Conservation (phyloP, 23 red algal species). For the Gracilaria domingensis region DNA sequence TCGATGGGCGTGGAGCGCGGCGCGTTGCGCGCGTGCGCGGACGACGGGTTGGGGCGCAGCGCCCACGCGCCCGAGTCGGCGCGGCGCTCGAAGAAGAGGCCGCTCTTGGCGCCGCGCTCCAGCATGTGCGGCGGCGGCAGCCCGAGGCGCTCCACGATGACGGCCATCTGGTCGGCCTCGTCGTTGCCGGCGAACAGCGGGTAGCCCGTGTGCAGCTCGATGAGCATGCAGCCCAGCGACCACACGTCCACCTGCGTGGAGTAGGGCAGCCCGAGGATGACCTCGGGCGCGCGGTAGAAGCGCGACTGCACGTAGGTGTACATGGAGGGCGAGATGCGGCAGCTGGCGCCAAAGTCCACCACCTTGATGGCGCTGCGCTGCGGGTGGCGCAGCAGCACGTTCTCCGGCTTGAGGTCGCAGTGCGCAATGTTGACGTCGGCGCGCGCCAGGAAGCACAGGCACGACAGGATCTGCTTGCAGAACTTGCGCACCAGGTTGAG, state of each 20-base stretch:
- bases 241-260: constrained; percentile 92
- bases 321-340: constrained; percentile 72
- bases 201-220: constrained; percentile 93
- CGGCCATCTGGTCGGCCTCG: constrained; percentile 89
- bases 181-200: constrained; percentile 95
- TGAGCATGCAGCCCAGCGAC: constrained; percentile 96
- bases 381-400: constrained; percentile 88
- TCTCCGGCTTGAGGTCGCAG: constrained; percentile 99
- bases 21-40: neutral
- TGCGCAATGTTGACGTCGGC: constrained; percentile 89
- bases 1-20: constrained; percentile 47
- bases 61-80: constrained; percentile 4
- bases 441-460: constrained; percentile 79
- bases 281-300: constrained; percentile 98
- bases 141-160: constrained; percentile 92
- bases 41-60: constrained; percentile 15
- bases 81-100: constrained; percentile 71
- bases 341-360: constrained; percentile 96
- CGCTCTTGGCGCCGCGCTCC: constrained; percentile 61
- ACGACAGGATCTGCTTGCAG: constrained; percentile 89
- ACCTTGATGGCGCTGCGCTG: constrained; percentile 95
- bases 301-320: constrained; percentile 95
- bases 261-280: constrained; percentile 91
- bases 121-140: constrained; percentile 88
- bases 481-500: constrained; percentile 86